Evolutionary conservation across 1,139 yeast genomes (phyloP), one percentile per base, ranked within the genome.

Genomic region (Debaryomyces nepalensis): DNA sequence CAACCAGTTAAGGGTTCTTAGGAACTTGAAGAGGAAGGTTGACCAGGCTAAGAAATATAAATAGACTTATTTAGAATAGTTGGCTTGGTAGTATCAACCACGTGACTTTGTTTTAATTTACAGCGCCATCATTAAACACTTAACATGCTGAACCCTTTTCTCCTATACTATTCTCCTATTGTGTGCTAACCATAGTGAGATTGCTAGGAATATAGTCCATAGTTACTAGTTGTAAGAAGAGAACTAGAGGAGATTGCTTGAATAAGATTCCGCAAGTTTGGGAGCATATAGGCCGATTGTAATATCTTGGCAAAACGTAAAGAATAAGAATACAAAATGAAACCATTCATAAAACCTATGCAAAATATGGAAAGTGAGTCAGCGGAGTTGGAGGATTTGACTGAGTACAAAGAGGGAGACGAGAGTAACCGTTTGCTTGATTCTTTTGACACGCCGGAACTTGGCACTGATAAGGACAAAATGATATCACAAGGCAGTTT

Each of bases 1-100:
- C 52, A 64, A 59, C 47, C 73, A 68, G 46, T 36, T 45, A 39
- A 41, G 19, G 21, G 49, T 44, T 5, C 40, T 31, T 18, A 18
- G 33, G 9, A 39, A 37, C 27, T 26, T 41, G 11, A 41, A 26
- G 30, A 43, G 27, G 15, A 33, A 19, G 21, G 20, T 24, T 5
- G n/a, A n/a, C n/a, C 23, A 18, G 22, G 15, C 37, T 16, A 34
- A 34, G 21, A 34, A 34, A 34, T 37, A 30, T 30, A 37, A 30
- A 18, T 20, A 26, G 12, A 19, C 11, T 12, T 26, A 34, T 11
- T 10, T 24, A 24, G 49, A 7, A 34, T 16, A 19, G 27, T 4
- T 31, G 48, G 47, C 38, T 48, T 37, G 44, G 39, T 33, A 21
- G 48, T 41, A 19, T 45, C 47, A 15, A 24, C 9, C 41, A 38